phyloP scores from a whole-genome alignment of 805 yeast genomes.

The Wickerhamiella azymoides region DNA sequence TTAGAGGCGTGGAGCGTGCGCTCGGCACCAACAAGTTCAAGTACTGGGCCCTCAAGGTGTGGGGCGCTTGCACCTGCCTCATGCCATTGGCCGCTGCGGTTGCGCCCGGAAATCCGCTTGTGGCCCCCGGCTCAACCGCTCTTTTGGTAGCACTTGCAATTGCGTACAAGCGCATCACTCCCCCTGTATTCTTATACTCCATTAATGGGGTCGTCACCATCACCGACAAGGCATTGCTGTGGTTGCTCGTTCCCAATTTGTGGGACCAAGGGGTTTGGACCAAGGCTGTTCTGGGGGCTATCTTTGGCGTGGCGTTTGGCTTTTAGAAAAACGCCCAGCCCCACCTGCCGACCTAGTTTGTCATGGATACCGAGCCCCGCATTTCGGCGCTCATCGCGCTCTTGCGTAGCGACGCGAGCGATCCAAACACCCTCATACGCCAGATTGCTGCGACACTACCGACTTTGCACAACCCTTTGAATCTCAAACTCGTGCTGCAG shows the following conservation, averaged over 20 bases:
- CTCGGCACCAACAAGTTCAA: conserved; percentile 6
- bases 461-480: conserved; percentile 14
- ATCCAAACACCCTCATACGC: not conserved
- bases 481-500: conserved; percentile 12
- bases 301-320: not conserved
- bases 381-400: conserved; percentile 1
- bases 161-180: conserved; percentile 1
- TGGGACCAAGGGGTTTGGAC: not conserved
- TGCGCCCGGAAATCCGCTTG: not conserved
- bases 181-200: conserved; percentile 1
- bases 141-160: conserved; percentile 1
- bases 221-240: conserved; percentile 4
- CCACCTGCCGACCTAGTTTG: not conserved
- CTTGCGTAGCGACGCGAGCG: not conserved
- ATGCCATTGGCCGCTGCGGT: conserved; percentile 2
- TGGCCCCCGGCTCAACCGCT: conserved; percentile 3
- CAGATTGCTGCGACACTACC: conserved; percentile 14
- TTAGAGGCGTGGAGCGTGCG: conserved; percentile 9
- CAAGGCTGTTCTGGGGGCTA: conserved; percentile 5
- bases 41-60: not conserved
- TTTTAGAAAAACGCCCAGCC: not conserved
- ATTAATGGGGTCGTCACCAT: conserved; percentile 5
- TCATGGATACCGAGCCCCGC: conserved; percentile 4
- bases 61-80: not conserved
- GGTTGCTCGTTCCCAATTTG: not conserved